phyloP scores from a whole-genome alignment of 768 basidiomycete species.

The Vararia minispora region DNA sequence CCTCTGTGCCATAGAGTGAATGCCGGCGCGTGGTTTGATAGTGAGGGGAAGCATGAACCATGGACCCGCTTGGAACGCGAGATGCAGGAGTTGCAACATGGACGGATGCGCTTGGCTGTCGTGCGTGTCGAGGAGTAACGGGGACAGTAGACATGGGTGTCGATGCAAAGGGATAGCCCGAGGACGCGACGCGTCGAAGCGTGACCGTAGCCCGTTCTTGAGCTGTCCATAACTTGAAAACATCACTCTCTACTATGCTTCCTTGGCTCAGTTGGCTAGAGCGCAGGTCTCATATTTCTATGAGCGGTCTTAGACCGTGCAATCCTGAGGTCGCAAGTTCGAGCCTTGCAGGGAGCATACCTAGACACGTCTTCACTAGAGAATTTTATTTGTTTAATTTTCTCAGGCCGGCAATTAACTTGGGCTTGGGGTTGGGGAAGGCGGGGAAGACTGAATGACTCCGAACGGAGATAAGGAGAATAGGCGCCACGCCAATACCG shows the following conservation, averaged over 20 bases:
- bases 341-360: slow-evolving; percentile 14
- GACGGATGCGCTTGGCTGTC: slow-evolving; percentile 11
- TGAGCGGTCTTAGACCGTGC: slow-evolving; percentile 4
- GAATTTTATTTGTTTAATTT: no score
- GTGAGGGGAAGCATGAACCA: slow-evolving; percentile 69
- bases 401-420: no score
- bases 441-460: no score
- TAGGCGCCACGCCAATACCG: no score
- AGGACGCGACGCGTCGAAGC: no score
- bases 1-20: slow-evolving; percentile 94
- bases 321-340: slow-evolving; percentile 17
- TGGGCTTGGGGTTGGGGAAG: no score
- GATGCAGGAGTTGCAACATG: slow-evolving; percentile 30
- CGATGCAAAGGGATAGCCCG: no score
- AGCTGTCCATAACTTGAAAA: not conserved
- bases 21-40: slow-evolving; percentile 80
- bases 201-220: not conserved
- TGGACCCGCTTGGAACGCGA: slow-evolving; percentile 16
- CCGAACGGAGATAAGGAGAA: no score
- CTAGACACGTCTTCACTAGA: no score
- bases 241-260: no score
- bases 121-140: slow-evolving; percentile 20
- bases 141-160: slow-evolving; percentile 28
- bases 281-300: no score
- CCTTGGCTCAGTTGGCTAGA: slow-evolving; percentile 17